Evolutionary conservation across 352 stramenopile genomes (phyloP).

Genomic region (Phytophthora brassicae): DNA sequence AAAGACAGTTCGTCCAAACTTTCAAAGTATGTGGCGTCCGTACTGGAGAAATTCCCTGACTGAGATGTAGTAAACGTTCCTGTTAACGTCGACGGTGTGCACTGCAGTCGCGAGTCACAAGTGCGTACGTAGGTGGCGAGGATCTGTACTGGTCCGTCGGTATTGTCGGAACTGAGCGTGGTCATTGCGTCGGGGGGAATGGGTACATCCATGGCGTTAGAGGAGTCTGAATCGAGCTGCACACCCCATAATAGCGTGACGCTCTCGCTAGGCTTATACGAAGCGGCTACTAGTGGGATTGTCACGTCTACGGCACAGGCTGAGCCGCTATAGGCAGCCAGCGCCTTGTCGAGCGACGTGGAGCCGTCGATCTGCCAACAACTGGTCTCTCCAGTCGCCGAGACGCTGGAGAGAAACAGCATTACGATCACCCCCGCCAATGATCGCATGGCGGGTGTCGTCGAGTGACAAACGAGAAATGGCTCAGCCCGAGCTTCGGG

Average conservation of each 20-base stretch:
- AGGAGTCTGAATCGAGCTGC: constrained; percentile 27
- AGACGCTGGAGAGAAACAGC: constrained; percentile 5
- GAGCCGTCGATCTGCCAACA: constrained; percentile 46
- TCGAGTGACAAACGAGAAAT: constrained; percentile 20
- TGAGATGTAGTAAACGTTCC: constrained; percentile 26
- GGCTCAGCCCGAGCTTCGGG: constrained; percentile 1
- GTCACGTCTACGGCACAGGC: constrained; percentile 39
- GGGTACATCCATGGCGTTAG: constrained; percentile 50
- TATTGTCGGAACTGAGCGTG: constrained; percentile 28
- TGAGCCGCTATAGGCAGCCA: constrained; percentile 25
- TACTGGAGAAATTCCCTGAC: constrained; percentile 48
- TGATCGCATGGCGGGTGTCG: constrained; percentile 27
- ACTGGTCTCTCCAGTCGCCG: constrained; percentile 12
- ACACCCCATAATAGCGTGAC: constrained; percentile 51
- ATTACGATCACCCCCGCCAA: constrained; percentile 8
- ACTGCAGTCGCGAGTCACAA: constrained; percentile 35
- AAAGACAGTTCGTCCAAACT: constrained; percentile 41
- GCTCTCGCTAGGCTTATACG: constrained; percentile 41
- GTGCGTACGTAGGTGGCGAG: constrained; percentile 44
- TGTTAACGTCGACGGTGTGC: constrained; percentile 27
- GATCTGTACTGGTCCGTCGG: constrained; percentile 44
- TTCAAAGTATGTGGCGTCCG: constrained; percentile 41
- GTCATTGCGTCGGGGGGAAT: constrained; percentile 36
- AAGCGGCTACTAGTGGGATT: constrained; percentile 32
- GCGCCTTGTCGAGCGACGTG: constrained; percentile 12